These are phyloP conservation scores for Pythium myriotylum DNA, from an alignment of 352 stramenopile species.

Conservation along the genomic window DNA sequence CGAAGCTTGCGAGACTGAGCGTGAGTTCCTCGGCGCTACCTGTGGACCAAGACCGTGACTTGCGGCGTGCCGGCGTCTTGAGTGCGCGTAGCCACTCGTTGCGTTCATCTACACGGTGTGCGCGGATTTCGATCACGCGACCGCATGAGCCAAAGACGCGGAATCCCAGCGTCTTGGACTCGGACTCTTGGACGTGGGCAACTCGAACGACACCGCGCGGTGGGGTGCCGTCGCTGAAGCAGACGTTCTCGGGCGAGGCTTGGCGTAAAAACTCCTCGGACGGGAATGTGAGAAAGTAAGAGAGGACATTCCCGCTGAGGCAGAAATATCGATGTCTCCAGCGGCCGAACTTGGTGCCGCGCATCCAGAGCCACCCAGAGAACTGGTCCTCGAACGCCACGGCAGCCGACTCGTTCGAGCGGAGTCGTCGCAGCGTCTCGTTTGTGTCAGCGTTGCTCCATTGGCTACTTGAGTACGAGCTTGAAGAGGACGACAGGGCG, in stretches of 20 bases:
- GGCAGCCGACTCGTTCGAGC: conserved; percentile 42
- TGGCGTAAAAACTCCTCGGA: conserved; percentile 76
- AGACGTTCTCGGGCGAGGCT: conserved; percentile 38
- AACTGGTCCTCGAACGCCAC: conserved; percentile 71
- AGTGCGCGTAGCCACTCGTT: conserved; percentile 70
- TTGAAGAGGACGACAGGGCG: conserved; percentile 27
- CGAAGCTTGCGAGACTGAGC: conserved; percentile 58
- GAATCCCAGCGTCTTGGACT: conserved; percentile 58
- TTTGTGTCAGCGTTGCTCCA: conserved; percentile 31
- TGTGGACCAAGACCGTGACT: conserved; percentile 64
- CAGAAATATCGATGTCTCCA: conserved; percentile 82
- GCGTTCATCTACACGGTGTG: conserved; percentile 56
- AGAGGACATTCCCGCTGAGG: conserved; percentile 64
- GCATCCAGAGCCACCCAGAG: conserved; percentile 85
- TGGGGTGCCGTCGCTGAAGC: conserved; percentile 55
- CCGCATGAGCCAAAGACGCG: conserved; percentile 72
- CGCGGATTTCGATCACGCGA: conserved; percentile 71
- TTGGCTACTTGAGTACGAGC: conserved; percentile 20
- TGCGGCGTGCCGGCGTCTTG: conserved; percentile 60
- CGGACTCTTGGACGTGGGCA: conserved; percentile 67
- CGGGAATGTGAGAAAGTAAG: conserved; percentile 73
- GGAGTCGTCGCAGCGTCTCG: conserved; percentile 38
- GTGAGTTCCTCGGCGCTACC: conserved; percentile 54
- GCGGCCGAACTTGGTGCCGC: conserved; percentile 49
- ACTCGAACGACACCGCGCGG: conserved; percentile 70